A percentile compares a stretch with the other conserved stretches of the same genome.
phyloP scores from a whole-genome alignment of 148 eudicot genomes.

The Arbutus unedo region DNA sequence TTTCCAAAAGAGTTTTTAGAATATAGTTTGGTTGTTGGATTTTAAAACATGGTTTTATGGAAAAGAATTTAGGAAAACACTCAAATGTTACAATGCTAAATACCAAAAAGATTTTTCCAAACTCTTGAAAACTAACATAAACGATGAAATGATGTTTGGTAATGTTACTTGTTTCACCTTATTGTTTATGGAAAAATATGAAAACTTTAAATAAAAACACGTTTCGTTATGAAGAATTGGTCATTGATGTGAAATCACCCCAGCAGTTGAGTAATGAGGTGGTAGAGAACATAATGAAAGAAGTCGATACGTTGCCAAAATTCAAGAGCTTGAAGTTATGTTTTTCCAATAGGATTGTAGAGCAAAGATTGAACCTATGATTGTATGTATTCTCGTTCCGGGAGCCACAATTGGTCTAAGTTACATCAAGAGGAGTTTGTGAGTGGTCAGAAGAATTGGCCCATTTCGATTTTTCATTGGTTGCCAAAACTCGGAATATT shows the following conservation, averaged over 20 bases:
- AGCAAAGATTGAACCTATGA: background rate
- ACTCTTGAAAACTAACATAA: background rate
- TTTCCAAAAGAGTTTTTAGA: background rate
- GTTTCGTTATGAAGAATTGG: constrained; percentile 2
- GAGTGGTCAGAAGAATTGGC: background rate
- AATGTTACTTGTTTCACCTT: background rate
- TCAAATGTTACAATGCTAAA: no score
- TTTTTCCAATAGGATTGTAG: background rate
- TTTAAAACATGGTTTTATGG: no score
- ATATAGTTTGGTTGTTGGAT: background rate
- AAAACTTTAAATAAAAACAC: background rate
- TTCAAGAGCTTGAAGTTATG: background rate
- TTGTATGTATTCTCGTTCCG: background rate
- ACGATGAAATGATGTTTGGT: background rate
- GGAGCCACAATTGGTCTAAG: background rate
- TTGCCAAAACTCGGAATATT: background rate
- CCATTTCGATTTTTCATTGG: background rate
- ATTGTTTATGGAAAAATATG: no score
- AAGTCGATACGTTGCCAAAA: background rate
- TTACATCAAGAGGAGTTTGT: background rate
- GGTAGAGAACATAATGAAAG: background rate
- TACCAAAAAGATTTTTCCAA: background rate
- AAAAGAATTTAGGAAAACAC: no score
- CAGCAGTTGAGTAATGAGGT: background rate
- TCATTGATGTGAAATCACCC: constrained; percentile 12